Percentiles rank a stretch among this genome's conserved stretches.
These are phyloP conservation scores for Saccharomycopsis sp. DNA, from an alignment of 805 yeast genomes.

Conservation along the genomic window DNA sequence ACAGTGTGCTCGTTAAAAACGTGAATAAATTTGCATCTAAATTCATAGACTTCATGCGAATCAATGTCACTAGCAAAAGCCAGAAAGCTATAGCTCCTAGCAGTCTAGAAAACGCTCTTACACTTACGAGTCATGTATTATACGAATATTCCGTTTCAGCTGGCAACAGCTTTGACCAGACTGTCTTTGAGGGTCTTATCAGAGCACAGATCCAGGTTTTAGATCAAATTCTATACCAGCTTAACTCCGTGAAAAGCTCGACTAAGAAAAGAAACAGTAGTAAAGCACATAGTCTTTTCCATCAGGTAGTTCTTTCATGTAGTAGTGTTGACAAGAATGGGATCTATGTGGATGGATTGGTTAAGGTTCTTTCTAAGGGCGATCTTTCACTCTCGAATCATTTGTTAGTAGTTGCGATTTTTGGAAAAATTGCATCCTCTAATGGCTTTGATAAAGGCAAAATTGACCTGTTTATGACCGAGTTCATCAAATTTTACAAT, in stretches of 20 bases:
- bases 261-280: not conserved
- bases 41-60: not conserved
- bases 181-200: not conserved
- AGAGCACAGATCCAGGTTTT: not conserved
- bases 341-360: not conserved
- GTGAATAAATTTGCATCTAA: not conserved
- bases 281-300: not conserved
- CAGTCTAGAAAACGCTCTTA: not conserved
- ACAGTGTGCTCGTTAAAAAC: constrained; percentile 3
- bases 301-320: not conserved
- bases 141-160: not conserved
- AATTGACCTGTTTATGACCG: constrained; percentile 14
- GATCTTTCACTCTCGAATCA: constrained; percentile 3
- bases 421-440: constrained; percentile 4
- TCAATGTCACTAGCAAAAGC: not conserved
- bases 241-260: not conserved
- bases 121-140: not conserved
- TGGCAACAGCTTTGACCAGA: not conserved
- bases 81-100: not conserved
- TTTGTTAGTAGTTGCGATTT: constrained; percentile 5
- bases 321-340: not conserved
- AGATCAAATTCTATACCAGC: not conserved
- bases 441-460: constrained; percentile 3
- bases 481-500: constrained; percentile 27
- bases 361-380: not conserved